phyloP scores from a whole-genome alignment of 441 rosid species.

The Pelargonium citronellum region DNA sequence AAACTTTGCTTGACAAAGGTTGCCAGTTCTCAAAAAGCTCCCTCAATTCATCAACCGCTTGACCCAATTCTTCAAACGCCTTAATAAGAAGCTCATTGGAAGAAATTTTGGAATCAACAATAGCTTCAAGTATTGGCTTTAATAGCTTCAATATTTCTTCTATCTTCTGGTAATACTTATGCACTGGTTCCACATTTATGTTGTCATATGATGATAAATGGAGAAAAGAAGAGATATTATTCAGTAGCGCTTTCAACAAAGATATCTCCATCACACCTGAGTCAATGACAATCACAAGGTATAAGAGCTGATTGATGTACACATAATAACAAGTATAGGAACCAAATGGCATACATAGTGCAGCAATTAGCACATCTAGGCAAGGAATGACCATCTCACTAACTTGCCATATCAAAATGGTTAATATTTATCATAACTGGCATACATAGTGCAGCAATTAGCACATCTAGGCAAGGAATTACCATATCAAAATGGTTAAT shows the following conservation, averaged over 20 bases:
- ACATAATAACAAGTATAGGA: not conserved
- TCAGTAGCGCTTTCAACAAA: slow-evolving; percentile 55
- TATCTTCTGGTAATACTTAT: slow-evolving; percentile 50
- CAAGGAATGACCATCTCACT: not conserved
- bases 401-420: not conserved
- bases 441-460: not conserved
- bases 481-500: not conserved
- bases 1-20: slow-evolving; percentile 63
- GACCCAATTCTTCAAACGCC: slow-evolving; percentile 58
- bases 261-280: slow-evolving; percentile 77
- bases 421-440: not conserved
- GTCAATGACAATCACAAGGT: slow-evolving; percentile 12
- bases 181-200: slow-evolving; percentile 48
- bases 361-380: not conserved
- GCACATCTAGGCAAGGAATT: not conserved
- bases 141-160: slow-evolving; percentile 69
- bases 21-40: slow-evolving; percentile 61
- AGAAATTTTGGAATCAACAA: slow-evolving; percentile 51
- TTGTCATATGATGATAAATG: slow-evolving; percentile 46
- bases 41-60: slow-evolving; percentile 51
- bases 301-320: not conserved
- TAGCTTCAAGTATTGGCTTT: slow-evolving; percentile 66
- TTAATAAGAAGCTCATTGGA: slow-evolving; percentile 50
- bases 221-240: slow-evolving; percentile 49
- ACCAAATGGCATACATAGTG: too few species aligned